Conservation (phyloP, 345 rosid species). For the Dipteronia sinensis region DNA sequence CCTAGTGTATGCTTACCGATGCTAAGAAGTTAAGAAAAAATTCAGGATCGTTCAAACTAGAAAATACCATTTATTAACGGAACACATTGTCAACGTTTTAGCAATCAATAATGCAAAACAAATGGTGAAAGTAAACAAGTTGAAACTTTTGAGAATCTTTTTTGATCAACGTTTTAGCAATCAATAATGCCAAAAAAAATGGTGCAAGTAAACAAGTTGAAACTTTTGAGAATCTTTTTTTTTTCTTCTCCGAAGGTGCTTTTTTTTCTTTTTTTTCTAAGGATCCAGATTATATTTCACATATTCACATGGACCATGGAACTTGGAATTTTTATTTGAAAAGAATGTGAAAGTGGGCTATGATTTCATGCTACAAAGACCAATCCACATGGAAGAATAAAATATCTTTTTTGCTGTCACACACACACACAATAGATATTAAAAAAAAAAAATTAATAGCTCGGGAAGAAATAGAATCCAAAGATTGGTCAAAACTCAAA, state of each 20-base stretch:
- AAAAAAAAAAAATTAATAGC: background rate
- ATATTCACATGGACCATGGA: no score
- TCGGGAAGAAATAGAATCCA: conserved; percentile 10
- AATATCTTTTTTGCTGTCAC: conserved; percentile 2
- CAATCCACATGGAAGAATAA: background rate
- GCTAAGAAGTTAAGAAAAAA: no score
- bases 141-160: no score
- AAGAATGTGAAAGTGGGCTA: background rate
- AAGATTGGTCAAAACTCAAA: conserved; percentile 4
- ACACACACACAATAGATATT: background rate
- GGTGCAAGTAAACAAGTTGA: background rate
- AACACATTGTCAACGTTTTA: background rate
- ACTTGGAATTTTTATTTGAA: background rate
- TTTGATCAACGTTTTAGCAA: background rate
- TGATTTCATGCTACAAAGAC: background rate
- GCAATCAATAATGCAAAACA: background rate
- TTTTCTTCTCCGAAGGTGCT: background rate
- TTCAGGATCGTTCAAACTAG: no score
- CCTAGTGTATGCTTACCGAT: no score
- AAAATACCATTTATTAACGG: no score
- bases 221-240: background rate
- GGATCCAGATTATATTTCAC: no score
- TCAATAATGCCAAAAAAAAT: background rate
- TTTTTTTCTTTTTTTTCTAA: background rate
- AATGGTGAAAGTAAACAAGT: background rate